These are phyloP conservation scores for Geotrichum australiense DNA, from an alignment of 1,139 yeast genomes.

Conservation along the genomic window DNA sequence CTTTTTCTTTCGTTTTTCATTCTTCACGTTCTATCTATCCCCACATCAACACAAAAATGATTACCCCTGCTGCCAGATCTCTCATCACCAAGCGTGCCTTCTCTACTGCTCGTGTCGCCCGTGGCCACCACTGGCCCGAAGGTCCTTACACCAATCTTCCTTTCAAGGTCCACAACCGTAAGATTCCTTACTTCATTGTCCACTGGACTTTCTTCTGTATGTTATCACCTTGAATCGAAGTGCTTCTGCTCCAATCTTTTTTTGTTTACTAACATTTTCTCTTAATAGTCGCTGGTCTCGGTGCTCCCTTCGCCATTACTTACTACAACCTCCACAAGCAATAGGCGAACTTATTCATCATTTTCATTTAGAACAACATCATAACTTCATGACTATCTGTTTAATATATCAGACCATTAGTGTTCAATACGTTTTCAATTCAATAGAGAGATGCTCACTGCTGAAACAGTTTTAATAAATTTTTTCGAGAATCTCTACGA, in stretches of 20 bases:
- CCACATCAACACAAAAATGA: constrained; percentile 25
- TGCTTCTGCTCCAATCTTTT: not conserved
- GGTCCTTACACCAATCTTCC: constrained; percentile 93
- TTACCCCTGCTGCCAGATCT: constrained; percentile 27
- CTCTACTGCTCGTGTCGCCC: constrained; percentile 28
- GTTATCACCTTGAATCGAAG: constrained; percentile 20
- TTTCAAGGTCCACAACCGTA: constrained; percentile 87
- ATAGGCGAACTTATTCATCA: constrained; percentile 10
- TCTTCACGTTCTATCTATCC: constrained; percentile 7
- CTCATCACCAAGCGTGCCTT: constrained; percentile 30
- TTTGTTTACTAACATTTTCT: not conserved
- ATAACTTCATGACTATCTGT: too few species aligned
- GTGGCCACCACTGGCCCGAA: constrained; percentile 50
- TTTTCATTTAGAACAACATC: too few species aligned
- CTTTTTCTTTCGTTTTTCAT: constrained; percentile 1
- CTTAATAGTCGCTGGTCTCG: constrained; percentile 30
- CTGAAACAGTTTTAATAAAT: too few species aligned
- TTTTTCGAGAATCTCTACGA: too few species aligned
- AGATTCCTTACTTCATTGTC: constrained; percentile 73
- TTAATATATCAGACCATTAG: too few species aligned
- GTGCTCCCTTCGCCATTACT: constrained; percentile 35
- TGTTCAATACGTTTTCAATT: too few species aligned
- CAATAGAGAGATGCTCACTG: too few species aligned
- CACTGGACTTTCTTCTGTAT: constrained; percentile 73
- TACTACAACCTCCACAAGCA: constrained; percentile 36